These are phyloP conservation scores for Ramaria sp. DNA, from an alignment of 768 basidiomycete species.

Conservation along the genomic window DNA sequence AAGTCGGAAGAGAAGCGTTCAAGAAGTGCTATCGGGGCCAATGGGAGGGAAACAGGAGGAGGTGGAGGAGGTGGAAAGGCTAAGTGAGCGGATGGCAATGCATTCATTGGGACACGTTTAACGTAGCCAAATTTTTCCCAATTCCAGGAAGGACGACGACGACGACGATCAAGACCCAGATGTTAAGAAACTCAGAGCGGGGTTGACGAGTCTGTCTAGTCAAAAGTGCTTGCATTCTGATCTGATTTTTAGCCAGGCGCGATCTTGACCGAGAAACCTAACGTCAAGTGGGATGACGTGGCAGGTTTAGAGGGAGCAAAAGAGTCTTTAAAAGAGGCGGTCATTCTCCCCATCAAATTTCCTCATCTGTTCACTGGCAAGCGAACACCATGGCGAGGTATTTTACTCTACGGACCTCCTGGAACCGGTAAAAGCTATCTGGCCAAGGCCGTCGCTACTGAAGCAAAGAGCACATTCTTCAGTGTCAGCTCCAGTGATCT, in stretches of 20 bases:
- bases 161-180: conserved; percentile 85
- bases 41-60: conserved; percentile 31
- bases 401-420: conserved; percentile 92
- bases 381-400: conserved; percentile 94
- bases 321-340: conserved; percentile 93
- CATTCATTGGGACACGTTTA: conserved; percentile 5
- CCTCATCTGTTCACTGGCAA: conserved; percentile 98
- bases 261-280: conserved; percentile 87
- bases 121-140: not conserved
- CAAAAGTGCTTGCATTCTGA: not conserved
- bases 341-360: conserved; percentile 99
- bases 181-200: conserved; percentile 91
- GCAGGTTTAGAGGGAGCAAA: conserved; percentile 94
- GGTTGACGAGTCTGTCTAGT: conserved; percentile 41
- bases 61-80: conserved; percentile 25
- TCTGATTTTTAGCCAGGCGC: conserved; percentile 33
- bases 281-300: conserved; percentile 98
- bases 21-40: conserved; percentile 38
- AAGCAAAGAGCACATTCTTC: conserved; percentile 99
- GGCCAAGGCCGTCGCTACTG: conserved; percentile 97
- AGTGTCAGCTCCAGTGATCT: conserved; percentile 91
- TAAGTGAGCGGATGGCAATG: conserved; percentile 18
- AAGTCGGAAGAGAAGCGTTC: conserved; percentile 52
- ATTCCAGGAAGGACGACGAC: conserved; percentile 27
- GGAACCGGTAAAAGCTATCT: conserved; percentile 96